Evolutionary conservation across 2,329 filamentous ascomycete species (phyloP), one percentile per base, ranked within the genome.

Genomic region (Phyllosticta citribraziliensis): DNA sequence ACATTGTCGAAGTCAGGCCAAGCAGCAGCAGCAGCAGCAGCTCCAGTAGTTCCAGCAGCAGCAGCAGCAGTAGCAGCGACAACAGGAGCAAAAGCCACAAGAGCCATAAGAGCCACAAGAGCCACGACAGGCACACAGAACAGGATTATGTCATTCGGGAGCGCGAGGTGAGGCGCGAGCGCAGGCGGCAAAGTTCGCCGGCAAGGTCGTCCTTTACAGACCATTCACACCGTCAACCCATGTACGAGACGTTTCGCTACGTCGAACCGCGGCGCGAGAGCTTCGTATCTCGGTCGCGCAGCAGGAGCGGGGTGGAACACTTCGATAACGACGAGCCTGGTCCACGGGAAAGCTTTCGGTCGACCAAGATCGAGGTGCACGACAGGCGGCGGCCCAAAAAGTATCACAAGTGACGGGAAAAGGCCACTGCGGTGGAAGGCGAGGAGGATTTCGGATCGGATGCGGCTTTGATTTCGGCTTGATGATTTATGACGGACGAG

Each of bases 181-280:
- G 59, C 19, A 61, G 64, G 65, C 60, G 64, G 19, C 67, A 70
- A 58, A 70, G 73, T 51, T 72, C 70, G 56, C 73, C 73, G 1
- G 61, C 64, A 33, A 66, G 66, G 35, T 69, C 69, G 52, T 66
- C 67, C n/a, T 64, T 66, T 17, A 64, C 64, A 6, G 62, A 66
- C 40, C 62, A 64, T 19, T 47, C 40, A 17, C 24, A 33, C 12
- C 60, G 25, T 17, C 63, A 65, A 52, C 70, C 71, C 24, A 71
- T 74, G 20, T 79, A 78, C 65, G 77, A 79, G 64, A 75, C 74
- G 47, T 79, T 75, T 64, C 69, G 77, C 52, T 79, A 80, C 64
- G 74, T 80, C 6, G 74, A 79, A 66, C 70, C 72, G 52, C 70
- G 71, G 55, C 65, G 68, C 58, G 57, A 70, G 65, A 52, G 70